Evolutionary conservation across 2,329 filamentous ascomycete species (phyloP), one percentile per base, ranked within the genome.

Genomic region (Fusarium sp.): DNA sequence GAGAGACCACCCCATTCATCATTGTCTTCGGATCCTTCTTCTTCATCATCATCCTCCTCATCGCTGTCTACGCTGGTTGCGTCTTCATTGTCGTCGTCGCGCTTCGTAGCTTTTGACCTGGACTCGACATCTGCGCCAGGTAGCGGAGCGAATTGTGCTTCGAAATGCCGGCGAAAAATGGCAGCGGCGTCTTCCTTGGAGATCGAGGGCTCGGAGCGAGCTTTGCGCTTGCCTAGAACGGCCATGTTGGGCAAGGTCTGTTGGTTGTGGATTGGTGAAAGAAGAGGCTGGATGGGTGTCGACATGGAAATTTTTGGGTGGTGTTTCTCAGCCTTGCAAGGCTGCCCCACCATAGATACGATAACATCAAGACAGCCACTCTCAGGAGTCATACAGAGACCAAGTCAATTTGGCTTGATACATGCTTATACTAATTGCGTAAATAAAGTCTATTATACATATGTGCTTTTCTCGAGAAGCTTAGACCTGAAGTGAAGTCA

Each of bases 101-200:
- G 79, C 13, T 65, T 80, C 79, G 45, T 82, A 33, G 71, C 61
- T 36, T 65, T 72, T 78, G 20, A 80, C 80, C 22, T 79, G 68
- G 63, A 63, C 61, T 75, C 74, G 74, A 71, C 47, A 73, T 73
- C 72, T 50, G 74, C 50, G 56, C 70, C 68, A 45, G 86, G 86
- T 42, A 98, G 82, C 10, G 96, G 95, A 80, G 91, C 90, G 85
- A 98, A 98, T 80, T 93, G 92, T 31, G 94, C 90, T 84, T 98
- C 97, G 80, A 98, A 98, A 80, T 96, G 93, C 76, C 90, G 91
- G 67, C 92, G 91, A 79, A 99, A 94, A 67, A 95, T 89, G 65
- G 92, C 94, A 76, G 94, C 91, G 14, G 93, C 88, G 68, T 91
- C 88, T 73, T 89, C 85, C 45, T 84, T 81, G 1, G 81, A 83